Evolutionary conservation across 345 rosid species (phyloP), one percentile per base, ranked within the genome.

Genomic region (Salix koriyanagi): DNA sequence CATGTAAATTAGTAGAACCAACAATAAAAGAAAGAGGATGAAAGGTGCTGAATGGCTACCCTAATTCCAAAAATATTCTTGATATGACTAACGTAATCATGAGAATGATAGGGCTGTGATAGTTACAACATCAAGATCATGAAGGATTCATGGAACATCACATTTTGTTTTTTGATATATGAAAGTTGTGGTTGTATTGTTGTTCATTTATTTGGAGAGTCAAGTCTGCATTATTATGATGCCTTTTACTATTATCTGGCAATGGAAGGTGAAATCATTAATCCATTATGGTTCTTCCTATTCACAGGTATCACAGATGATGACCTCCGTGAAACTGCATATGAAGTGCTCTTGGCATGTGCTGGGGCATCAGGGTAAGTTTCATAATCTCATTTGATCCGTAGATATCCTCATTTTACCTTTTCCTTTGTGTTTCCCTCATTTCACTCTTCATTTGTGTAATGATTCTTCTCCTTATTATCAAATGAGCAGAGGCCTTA

Each of bases 321-420:
- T 50, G 99, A 96, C 83, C 91, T 93, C 44, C 95, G 98, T 13
- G 98, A 96, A 84, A 91, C 97, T 74, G 97, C 99, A 41, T 96
- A 90, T 69, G 98, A 96, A 86, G 82, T 92, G 83, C 93, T 96
- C 67, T 82, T 96, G 87, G 97, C 97, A 41, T 93, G 98, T 80
- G 99, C 99, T 76, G 99, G 99, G 73, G 94, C 99, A 70, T 78
- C 98, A 64, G 98, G 99, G 99, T 96, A 87, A 78, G 80, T 79
- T 50, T 75, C 42, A 39, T 72, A 66, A 72, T 46, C 71, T 62
- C 21, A 15, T 67, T 74, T 39, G 74, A 73, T 30, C 54, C 58
- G 2, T 13, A 13, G 16, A 44, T 44, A 44, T 44, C 50, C 16
- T 44, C 5, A 13, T 44, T 13, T 44, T 44, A 46, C 50, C 50